phyloP scores from a whole-genome alignment of 1,139 yeast genomes.

The Sugiyamaella castrensis region DNA sequence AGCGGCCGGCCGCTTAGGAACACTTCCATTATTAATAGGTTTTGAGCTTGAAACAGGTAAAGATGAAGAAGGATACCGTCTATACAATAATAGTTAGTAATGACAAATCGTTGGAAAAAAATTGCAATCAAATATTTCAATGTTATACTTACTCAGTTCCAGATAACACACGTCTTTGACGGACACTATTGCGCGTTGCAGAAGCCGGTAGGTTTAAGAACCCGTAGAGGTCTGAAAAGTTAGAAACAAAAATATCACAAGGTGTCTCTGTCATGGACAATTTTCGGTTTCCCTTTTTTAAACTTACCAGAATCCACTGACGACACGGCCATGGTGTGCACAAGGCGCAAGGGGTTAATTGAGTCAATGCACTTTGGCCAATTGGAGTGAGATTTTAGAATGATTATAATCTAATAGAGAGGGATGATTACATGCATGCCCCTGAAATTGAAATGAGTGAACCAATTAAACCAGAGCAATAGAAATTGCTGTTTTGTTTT shows the following conservation, averaged over 20 bases:
- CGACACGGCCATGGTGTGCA: conserved; percentile 6
- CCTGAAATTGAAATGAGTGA: not conserved
- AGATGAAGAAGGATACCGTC: conserved; percentile 21
- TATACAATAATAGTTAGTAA: not conserved
- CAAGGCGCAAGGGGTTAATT: not conserved
- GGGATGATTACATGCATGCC: not conserved
- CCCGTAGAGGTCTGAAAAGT: conserved; percentile 10
- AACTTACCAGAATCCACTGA: conserved; percentile 14
- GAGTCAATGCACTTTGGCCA: not conserved
- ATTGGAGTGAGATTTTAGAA: not conserved
- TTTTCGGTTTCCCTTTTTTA: too few relatives aligned
- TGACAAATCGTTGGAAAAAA: too few relatives aligned
- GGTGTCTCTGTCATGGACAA: not conserved
- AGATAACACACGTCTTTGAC: conserved; percentile 4
- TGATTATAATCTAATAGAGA: not conserved
- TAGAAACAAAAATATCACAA: not conserved
- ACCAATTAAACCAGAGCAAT: not conserved
- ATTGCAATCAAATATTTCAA: too few relatives aligned
- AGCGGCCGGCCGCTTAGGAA: conserved; percentile 23
- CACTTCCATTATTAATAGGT: conserved; percentile 1
- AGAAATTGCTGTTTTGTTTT: not conserved
- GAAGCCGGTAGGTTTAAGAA: conserved; percentile 6
- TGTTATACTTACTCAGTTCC: conserved; percentile 5
- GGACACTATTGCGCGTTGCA: not conserved
- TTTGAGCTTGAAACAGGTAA: conserved; percentile 20